A percentile compares a stretch with the other conserved stretches of the same genome.
These are phyloP conservation scores for Rhodotorula sp. DNA, from an alignment of 1,284 basidiomycete species.

Conservation along the genomic window DNA sequence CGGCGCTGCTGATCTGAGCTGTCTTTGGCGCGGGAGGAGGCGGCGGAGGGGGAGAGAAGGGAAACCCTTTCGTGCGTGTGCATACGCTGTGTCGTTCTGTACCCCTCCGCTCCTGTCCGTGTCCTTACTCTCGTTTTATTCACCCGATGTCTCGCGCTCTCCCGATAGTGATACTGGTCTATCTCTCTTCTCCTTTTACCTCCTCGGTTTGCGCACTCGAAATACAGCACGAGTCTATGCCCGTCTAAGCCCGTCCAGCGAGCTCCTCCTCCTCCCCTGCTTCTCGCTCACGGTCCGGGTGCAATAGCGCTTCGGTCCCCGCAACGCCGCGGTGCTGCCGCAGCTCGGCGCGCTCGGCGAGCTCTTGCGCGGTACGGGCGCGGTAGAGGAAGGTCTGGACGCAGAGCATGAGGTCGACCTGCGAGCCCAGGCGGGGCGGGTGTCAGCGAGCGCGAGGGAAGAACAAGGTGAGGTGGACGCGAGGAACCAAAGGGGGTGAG, in stretches of 20 bases:
- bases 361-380: constrained; percentile 46
- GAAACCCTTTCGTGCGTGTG: neutral
- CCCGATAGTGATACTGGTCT: too few relatives aligned
- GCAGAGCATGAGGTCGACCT: constrained; percentile 49
- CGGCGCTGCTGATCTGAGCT: constrained; percentile 14
- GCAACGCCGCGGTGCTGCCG: constrained; percentile 36
- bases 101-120: too few relatives aligned
- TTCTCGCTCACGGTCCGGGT: neutral
- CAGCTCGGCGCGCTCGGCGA: constrained; percentile 22
- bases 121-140: too few relatives aligned
- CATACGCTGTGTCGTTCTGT: too few relatives aligned
- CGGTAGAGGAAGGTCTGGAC: constrained; percentile 48
- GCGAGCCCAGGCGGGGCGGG: neutral
- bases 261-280: constrained; percentile 4
- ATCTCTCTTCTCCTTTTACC: too few relatives aligned
- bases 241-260: neutral
- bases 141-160: too few relatives aligned
- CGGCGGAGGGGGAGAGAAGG: neutral
- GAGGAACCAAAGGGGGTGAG: neutral
- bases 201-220: too few relatives aligned
- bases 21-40: too few relatives aligned
- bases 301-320: constrained; percentile 33
- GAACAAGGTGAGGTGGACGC: neutral
- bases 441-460: neutral
- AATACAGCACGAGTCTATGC: neutral